phyloP scores from a whole-genome alignment of 2,329 filamentous ascomycete species.

The Colletotrichum falcatum region DNA sequence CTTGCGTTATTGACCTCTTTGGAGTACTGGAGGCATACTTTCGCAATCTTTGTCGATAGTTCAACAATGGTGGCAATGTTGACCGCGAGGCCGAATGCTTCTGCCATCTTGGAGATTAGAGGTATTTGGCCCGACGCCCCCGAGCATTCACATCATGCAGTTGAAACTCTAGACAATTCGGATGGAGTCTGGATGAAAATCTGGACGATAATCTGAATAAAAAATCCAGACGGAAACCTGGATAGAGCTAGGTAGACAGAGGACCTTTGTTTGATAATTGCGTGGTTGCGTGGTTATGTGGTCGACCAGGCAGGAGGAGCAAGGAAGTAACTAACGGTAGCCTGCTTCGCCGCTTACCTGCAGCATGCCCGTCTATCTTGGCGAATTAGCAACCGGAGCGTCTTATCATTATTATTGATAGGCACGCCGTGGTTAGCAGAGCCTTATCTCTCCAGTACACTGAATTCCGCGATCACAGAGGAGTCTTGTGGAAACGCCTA shows the following conservation, averaged over 20 bases:
- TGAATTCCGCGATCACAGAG: too few relatives aligned
- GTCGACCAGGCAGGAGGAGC: neutral
- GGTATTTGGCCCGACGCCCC: neutral
- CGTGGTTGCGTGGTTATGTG: neutral
- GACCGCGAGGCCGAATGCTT: conserved; percentile 50
- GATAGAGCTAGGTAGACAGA: neutral
- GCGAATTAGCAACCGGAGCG: neutral
- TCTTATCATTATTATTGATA: neutral
- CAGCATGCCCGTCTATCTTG: neutral
- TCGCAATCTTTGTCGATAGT: conserved; percentile 51
- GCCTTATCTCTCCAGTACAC: neutral
- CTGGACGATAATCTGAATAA: too few relatives aligned
- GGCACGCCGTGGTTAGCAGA: too few relatives aligned
- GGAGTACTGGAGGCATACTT: conserved; percentile 52
- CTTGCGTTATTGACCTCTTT: conserved; percentile 49
- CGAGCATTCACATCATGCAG: too few relatives aligned
- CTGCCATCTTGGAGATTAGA: conserved; percentile 30
- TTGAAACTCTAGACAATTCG: too few relatives aligned
- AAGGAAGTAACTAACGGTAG: too few relatives aligned
- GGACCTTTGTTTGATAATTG: neutral
- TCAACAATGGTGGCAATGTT: conserved; percentile 54
- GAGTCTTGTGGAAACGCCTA: fast-evolving
- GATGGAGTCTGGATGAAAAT: too few relatives aligned
- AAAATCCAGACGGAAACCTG: neutral
- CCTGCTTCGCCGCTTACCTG: too few relatives aligned